Conservation (phyloP, 306 rosid genomes). For the Urtica urens region DNA sequence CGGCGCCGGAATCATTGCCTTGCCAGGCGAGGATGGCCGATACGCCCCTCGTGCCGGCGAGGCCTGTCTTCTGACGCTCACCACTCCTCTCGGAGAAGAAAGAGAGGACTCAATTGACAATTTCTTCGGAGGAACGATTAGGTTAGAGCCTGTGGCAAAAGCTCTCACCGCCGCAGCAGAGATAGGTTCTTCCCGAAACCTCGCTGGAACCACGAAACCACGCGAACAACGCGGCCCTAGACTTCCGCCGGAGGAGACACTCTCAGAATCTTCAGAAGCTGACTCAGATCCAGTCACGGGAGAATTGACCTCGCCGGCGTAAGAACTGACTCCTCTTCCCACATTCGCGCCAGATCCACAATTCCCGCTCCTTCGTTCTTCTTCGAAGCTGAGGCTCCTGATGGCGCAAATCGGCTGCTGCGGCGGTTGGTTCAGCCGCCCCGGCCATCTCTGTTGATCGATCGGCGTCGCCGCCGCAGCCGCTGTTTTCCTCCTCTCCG, state of each 20-base stretch:
- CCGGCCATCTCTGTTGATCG: slow-evolving; percentile 77
- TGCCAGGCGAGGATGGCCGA: slow-evolving; percentile 68
- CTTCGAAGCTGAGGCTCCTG: slow-evolving; percentile 46
- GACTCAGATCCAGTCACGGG: slow-evolving; percentile 36
- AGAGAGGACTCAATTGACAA: slow-evolving; percentile 35
- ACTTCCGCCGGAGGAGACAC: slow-evolving; percentile 53
- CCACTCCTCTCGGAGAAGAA: slow-evolving; percentile 52
- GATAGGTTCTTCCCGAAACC: slow-evolving; percentile 57
- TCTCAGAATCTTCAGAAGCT: slow-evolving; percentile 63
- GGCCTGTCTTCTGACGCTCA: slow-evolving; percentile 35
- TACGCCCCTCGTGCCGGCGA: slow-evolving; percentile 46
- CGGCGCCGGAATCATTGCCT: slow-evolving; percentile 36
- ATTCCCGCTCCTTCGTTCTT: slow-evolving; percentile 26
- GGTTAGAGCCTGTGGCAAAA: slow-evolving; percentile 27
- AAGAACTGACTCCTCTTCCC: slow-evolving; percentile 42
- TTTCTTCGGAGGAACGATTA: slow-evolving; percentile 26
- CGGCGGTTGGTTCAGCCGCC: no score
- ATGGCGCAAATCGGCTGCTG: slow-evolving; percentile 36
- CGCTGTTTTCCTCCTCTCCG: slow-evolving; percentile 61
- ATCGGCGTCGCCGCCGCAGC: slow-evolving; percentile 31
- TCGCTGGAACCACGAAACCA: slow-evolving; percentile 47
- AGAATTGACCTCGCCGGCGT: slow-evolving; percentile 34
- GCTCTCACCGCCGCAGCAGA: slow-evolving; percentile 34
- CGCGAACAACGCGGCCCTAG: slow-evolving; percentile 34
- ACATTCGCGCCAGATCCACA: slow-evolving; percentile 41